A percentile compares a stretch with the other conserved stretches of the same genome.
These are phyloP conservation scores for Cutaneotrichosporon mucoides DNA, from an alignment of 1,284 basidiomycete genomes.

Conservation along the genomic window DNA sequence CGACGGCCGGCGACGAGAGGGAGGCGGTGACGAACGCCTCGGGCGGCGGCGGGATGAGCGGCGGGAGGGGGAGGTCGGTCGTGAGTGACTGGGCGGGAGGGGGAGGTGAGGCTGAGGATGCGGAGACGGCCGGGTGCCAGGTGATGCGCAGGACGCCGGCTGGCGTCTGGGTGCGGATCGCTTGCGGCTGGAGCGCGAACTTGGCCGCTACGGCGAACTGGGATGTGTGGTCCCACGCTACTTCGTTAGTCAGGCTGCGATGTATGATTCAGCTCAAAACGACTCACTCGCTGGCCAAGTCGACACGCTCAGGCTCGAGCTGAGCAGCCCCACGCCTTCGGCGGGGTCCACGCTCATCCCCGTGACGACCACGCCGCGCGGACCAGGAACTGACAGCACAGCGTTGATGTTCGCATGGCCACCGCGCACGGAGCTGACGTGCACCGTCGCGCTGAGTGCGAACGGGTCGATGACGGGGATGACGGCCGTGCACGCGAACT, in stretches of 20 bases:
- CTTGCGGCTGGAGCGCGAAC: slow-evolving; percentile 12
- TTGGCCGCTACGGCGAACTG: slow-evolving; percentile 23
- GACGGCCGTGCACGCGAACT: slow-evolving; percentile 24
- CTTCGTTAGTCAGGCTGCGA: neutral
- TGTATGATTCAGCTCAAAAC: no score
- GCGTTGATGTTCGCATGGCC: slow-evolving; percentile 3
- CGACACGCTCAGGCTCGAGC: slow-evolving; percentile 9
- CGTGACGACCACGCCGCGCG: slow-evolving; percentile 1
- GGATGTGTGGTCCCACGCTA: slow-evolving; percentile 5
- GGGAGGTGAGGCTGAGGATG: neutral
- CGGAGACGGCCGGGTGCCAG: slow-evolving; percentile 11
- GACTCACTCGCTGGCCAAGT: slow-evolving; percentile 21
- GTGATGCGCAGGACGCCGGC: slow-evolving; percentile 1
- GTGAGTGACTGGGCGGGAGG: neutral
- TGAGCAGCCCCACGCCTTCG: slow-evolving; percentile 15
- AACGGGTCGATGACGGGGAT: slow-evolving; percentile 37
- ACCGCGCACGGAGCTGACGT: neutral
- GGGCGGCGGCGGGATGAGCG: slow-evolving; percentile 23
- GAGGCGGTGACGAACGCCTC: slow-evolving; percentile 35
- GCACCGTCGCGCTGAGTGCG: slow-evolving; percentile 13
- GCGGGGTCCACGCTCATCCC: neutral
- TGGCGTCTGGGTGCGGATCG: neutral
- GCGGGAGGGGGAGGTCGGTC: slow-evolving; percentile 25
- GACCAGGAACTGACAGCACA: slow-evolving; percentile 2
- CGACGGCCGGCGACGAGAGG: slow-evolving; percentile 17